Percentiles rank a stretch among this genome's conserved stretches.
Conservation (phyloP, 1,284 basidiomycete genomes). For the Microbotryum silenes-acaulis region DNA sequence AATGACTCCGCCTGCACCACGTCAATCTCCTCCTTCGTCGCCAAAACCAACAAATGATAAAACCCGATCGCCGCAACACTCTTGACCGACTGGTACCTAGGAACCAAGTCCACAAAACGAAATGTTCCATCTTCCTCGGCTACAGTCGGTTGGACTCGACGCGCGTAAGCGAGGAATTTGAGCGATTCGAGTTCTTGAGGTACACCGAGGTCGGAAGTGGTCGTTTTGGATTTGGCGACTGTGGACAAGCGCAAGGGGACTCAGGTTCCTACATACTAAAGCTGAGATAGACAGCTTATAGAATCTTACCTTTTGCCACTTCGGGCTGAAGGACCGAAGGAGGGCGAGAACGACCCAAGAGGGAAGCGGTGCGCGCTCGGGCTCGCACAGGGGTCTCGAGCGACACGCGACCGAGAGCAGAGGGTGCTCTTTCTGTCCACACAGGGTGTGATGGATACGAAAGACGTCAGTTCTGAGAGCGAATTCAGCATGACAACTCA, state of each 20-base stretch:
- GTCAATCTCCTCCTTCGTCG: constrained; percentile 28
- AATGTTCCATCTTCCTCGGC: constrained; percentile 6
- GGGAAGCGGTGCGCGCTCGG: no score
- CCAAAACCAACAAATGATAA: constrained; percentile 37
- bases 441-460: background rate
- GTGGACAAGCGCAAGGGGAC: background rate
- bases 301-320: no score
- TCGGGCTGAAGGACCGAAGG: no score
- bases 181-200: constrained; percentile 19
- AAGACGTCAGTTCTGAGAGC: background rate
- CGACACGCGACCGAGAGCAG: no score
- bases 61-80: constrained; percentile 38
- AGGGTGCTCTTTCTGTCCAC: background rate
- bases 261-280: no score
- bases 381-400: no score
- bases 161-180: constrained; percentile 23
- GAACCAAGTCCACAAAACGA: constrained; percentile 29
- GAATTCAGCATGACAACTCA: background rate
- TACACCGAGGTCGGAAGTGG: constrained; percentile 1
- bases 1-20: constrained; percentile 37
- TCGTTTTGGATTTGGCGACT: background rate
- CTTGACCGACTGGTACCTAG: constrained; percentile 28
- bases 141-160: constrained; percentile 1
- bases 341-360: no score
- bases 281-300: no score